Evolutionary conservation across 768 basidiomycete species (phyloP).

Genomic region (Auriscalpium microsporum): DNA sequence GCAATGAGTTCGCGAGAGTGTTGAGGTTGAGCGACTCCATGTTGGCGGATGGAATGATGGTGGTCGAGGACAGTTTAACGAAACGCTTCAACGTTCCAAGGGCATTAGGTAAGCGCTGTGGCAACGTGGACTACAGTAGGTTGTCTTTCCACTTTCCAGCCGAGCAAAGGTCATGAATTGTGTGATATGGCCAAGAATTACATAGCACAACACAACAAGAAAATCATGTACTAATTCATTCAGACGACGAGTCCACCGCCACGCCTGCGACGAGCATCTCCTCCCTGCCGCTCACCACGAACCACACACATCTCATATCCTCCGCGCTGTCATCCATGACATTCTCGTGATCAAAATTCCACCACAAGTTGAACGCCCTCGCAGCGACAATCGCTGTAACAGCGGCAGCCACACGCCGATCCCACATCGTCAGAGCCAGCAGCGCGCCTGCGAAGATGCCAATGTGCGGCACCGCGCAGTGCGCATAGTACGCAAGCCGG

Average conservation of each 20-base stretch:
- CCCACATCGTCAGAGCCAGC: background rate
- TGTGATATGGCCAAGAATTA: too few species aligned
- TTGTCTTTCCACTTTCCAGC: too few species aligned
- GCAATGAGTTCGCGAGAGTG: slow-evolving; percentile 69
- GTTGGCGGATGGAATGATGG: background rate
- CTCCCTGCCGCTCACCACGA: slow-evolving; percentile 9
- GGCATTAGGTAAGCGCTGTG: too few species aligned
- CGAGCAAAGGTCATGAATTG: too few species aligned
- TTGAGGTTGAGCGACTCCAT: slow-evolving; percentile 79
- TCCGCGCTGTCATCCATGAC: slow-evolving; percentile 4
- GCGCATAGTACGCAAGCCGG: slow-evolving; percentile 14
- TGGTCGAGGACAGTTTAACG: background rate
- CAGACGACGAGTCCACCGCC: too few species aligned
- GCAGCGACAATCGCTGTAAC: background rate
- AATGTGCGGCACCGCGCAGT: slow-evolving; percentile 8
- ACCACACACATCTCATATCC: slow-evolving; percentile 10
- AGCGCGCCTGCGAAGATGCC: slow-evolving; percentile 8
- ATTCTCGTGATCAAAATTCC: background rate
- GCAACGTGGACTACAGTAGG: too few species aligned
- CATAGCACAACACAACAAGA: too few species aligned
- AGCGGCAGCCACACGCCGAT: background rate
- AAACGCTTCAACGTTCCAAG: too few species aligned
- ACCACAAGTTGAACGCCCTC: slow-evolving; percentile 3
- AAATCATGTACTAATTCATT: too few species aligned
- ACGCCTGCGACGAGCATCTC: background rate